A percentile compares a stretch with the other conserved stretches of the same genome.
Conservation (phyloP, 2,329 filamentous ascomycete species). For the Myriosclerotinia scirpicola region DNA sequence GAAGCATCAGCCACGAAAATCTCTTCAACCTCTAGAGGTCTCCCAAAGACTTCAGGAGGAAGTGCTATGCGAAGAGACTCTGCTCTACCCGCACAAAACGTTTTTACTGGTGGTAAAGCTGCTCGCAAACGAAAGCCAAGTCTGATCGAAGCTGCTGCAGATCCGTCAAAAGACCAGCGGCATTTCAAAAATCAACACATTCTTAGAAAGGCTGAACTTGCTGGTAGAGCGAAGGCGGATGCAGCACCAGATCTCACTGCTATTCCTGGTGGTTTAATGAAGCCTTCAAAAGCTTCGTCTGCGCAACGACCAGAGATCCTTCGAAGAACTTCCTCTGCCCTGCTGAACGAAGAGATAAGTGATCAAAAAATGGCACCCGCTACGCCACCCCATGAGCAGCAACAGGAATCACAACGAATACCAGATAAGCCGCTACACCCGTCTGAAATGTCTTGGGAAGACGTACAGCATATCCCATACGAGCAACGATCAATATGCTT, state of each 20-base stretch:
- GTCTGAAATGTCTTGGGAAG: conserved; percentile 13
- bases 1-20: not conserved
- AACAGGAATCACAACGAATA: not conserved
- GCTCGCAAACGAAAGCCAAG: conserved; percentile 26
- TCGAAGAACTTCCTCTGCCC: conserved; percentile 21
- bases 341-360: not conserved
- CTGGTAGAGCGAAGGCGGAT: conserved; percentile 48
- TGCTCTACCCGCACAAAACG: conserved; percentile 30
- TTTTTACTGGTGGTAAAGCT: conserved; percentile 29
- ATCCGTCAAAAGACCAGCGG: conserved; percentile 46
- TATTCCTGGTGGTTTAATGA: conserved; percentile 33
- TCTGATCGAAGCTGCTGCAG: conserved; percentile 38
- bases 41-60: conserved; percentile 19
- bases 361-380: not conserved
- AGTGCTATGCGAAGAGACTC: conserved; percentile 31
- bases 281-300: conserved; percentile 29
- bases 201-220: conserved; percentile 46
- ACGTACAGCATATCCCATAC: conserved; percentile 14
- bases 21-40: conserved; percentile 1
- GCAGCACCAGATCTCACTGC: conserved; percentile 42
- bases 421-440: conserved; percentile 18
- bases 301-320: conserved; percentile 26
- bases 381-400: not conserved
- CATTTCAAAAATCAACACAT: conserved; percentile 45
- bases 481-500: conserved; percentile 11